A percentile compares a stretch with the other conserved stretches of the same genome.
Evolutionary conservation across 768 basidiomycete genomes (phyloP).

Genomic region (Suillus cothurnatus): DNA sequence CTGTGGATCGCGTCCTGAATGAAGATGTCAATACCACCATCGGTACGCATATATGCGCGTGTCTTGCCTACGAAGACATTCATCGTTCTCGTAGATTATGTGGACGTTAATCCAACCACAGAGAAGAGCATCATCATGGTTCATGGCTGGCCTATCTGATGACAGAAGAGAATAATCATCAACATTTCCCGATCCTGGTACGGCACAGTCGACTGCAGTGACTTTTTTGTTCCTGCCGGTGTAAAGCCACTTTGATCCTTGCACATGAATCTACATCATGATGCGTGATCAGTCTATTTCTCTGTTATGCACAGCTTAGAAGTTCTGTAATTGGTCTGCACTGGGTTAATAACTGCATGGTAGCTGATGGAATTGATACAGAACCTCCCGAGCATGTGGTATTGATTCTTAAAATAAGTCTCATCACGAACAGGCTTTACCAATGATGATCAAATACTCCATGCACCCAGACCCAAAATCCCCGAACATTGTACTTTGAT

Average conservation of each 20-base stretch:
- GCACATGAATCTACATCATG: background rate
- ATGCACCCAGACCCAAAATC: background rate
- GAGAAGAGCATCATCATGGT: too few species aligned
- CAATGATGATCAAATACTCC: background rate
- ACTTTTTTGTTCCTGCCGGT: background rate
- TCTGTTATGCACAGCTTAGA: too few species aligned
- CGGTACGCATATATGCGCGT: constrained; percentile 36
- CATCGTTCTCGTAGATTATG: background rate
- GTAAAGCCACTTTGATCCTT: background rate
- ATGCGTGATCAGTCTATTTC: background rate
- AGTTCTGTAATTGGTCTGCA: too few species aligned
- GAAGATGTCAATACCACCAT: constrained; percentile 45
- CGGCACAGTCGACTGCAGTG: background rate
- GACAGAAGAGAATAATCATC: background rate
- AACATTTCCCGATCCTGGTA: background rate
- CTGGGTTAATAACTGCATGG: background rate
- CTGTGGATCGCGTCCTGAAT: constrained; percentile 40
- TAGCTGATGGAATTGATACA: background rate
- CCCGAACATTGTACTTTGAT: background rate
- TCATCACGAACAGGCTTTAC: background rate
- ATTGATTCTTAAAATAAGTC: background rate
- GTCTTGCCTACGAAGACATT: background rate
- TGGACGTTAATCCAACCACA: too few species aligned
- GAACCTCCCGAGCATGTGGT: background rate
- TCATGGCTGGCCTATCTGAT: too few species aligned